Percentiles rank a stretch among this genome's conserved stretches.
Conservation (phyloP, 306 rosid species). For the Prunus mira region DNA sequence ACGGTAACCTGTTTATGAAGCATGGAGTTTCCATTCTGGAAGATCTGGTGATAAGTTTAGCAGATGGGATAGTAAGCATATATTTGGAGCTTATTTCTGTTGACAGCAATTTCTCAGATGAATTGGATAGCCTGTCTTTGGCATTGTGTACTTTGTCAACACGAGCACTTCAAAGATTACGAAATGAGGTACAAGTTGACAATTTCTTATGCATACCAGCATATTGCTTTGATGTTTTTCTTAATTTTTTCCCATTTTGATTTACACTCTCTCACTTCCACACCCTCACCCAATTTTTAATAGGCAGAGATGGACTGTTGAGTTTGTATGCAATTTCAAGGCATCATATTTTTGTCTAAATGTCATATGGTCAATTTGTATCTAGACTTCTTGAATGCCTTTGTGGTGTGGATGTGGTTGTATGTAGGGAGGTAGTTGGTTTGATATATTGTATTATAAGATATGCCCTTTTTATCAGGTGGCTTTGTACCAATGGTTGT, state of each 20-base stretch:
- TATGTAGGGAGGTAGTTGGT: not conserved
- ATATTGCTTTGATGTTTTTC: not conserved
- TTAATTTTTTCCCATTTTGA: not conserved
- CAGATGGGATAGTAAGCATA: slow-evolving; percentile 78
- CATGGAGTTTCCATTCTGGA: slow-evolving; percentile 86
- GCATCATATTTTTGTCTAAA: not conserved
- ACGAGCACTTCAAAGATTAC: slow-evolving; percentile 82
- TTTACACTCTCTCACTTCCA: not conserved
- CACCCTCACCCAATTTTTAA: not conserved
- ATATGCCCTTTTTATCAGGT: slow-evolving; percentile 44
- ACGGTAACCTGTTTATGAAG: slow-evolving; percentile 46
- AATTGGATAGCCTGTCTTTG: slow-evolving; percentile 53
- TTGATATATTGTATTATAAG: not conserved
- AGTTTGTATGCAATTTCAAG: not conserved
- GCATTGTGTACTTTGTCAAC: slow-evolving; percentile 78
- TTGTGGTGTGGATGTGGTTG: not conserved
- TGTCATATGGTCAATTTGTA: not conserved
- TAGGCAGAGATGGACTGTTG: not conserved
- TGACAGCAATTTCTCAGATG: slow-evolving; percentile 69
- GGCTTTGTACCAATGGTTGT: slow-evolving; percentile 87
- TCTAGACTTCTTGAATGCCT: not conserved
- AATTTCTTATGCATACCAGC: not conserved
- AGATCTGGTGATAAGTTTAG: slow-evolving; percentile 79
- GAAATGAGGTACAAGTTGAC: slow-evolving; percentile 66
- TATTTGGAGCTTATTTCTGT: slow-evolving; percentile 90